These are phyloP conservation scores for Cornus suecica DNA, from an alignment of 148 eudicot genomes.

Conservation along the genomic window DNA sequence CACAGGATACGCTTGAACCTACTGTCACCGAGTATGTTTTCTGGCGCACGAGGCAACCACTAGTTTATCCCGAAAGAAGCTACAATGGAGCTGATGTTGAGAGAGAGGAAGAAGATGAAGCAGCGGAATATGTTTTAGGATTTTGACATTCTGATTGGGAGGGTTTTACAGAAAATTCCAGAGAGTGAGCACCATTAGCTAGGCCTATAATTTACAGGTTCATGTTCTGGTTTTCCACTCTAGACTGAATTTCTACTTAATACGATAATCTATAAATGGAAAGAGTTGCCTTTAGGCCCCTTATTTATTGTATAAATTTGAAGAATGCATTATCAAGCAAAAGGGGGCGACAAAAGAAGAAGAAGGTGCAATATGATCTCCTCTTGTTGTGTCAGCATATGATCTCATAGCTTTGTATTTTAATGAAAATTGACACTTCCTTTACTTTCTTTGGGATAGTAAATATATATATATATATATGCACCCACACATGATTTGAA, in stretches of 20 bases:
- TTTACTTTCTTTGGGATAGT: neutral
- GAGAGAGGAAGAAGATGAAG: constrained; percentile 51
- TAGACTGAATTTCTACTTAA: neutral
- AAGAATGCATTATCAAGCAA: neutral
- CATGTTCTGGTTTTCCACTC: too few relatives aligned
- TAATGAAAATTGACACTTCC: neutral
- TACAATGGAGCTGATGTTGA: constrained; percentile 38
- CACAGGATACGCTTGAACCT: constrained; percentile 53
- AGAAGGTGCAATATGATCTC: neutral
- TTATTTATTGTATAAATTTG: too few relatives aligned
- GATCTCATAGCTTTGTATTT: too few relatives aligned
- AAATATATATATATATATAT: too few relatives aligned
- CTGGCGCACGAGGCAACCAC: constrained; percentile 63
- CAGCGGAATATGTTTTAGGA: constrained; percentile 38
- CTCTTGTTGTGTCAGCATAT: too few relatives aligned
- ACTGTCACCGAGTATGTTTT: constrained; percentile 72
- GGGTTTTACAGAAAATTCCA: constrained; percentile 23
- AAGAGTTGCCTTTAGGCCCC: neutral
- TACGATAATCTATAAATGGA: neutral
- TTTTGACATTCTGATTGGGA: constrained; percentile 39
- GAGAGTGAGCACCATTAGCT: constrained; percentile 64
- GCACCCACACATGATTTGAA: neutral
- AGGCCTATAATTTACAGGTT: too few relatives aligned
- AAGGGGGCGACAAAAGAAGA: too few relatives aligned
- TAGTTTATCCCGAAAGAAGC: constrained; percentile 46